phyloP scores from a whole-genome alignment of 768 basidiomycete genomes.

The Boletus rubroflammeus region DNA sequence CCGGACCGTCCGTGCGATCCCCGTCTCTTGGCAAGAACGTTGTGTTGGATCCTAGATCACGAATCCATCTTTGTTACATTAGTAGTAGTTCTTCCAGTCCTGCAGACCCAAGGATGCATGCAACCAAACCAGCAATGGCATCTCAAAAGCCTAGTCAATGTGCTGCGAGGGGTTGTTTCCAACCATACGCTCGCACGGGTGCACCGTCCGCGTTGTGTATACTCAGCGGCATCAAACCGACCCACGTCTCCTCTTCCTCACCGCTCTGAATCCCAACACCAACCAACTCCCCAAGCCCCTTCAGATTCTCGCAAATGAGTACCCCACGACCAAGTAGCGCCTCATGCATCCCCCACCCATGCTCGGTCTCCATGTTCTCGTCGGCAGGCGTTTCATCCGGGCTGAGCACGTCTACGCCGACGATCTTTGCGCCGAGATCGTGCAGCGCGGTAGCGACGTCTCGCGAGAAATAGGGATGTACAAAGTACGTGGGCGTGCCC shows the following conservation, averaged over 20 bases:
- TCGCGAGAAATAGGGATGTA: slow-evolving; percentile 61
- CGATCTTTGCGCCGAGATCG: slow-evolving; percentile 48
- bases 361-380: slow-evolving; percentile 7
- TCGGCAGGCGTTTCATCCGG: slow-evolving; percentile 55
- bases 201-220: slow-evolving; percentile 62
- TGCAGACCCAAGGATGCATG: too few relatives aligned
- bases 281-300: slow-evolving; percentile 44
- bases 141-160: neutral
- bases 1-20: too few relatives aligned
- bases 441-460: slow-evolving; percentile 50
- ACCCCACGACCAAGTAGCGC: slow-evolving; percentile 56
- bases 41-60: too few relatives aligned
- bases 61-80: too few relatives aligned
- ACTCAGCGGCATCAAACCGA: slow-evolving; percentile 57
- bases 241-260: slow-evolving; percentile 33
- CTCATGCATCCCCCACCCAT: slow-evolving; percentile 52
- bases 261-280: slow-evolving; percentile 7
- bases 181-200: slow-evolving; percentile 68
- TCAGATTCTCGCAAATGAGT: slow-evolving; percentile 70
- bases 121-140: too few relatives aligned
- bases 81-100: too few relatives aligned
- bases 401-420: slow-evolving; percentile 63
- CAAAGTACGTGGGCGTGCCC: slow-evolving; percentile 46
- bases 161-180: slow-evolving; percentile 24
- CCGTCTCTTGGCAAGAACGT: neutral